phyloP scores from a whole-genome alignment of 441 rosid species.

The Francoa sonchifolia region DNA sequence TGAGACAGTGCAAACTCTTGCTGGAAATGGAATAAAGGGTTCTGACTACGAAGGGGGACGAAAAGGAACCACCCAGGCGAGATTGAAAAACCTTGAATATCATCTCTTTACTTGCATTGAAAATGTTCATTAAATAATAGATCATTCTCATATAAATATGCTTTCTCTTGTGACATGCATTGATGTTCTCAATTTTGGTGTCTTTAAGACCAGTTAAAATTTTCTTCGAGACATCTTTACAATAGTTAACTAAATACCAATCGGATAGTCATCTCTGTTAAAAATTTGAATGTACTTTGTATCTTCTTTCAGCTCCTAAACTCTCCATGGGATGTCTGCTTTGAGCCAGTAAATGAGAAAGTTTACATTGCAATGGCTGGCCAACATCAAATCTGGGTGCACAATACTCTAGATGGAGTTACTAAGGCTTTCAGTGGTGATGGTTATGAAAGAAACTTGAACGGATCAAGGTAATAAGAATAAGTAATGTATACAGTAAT shows the following conservation, averaged over 20 bases:
- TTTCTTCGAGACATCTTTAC: no score
- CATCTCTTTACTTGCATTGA: constrained; percentile 5
- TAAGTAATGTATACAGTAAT: no score
- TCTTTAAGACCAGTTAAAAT: no score
- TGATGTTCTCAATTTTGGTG: no score
- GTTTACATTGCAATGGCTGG: constrained; percentile 95
- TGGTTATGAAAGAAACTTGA: constrained; percentile 87
- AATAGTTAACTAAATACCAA: constrained; percentile 1
- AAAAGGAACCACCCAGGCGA: constrained; percentile 68
- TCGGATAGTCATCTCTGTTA: constrained; percentile 10
- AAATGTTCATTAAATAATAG: constrained; percentile 5
- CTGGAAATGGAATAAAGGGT: constrained; percentile 96
- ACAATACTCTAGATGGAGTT: constrained; percentile 49
- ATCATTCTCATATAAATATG: not conserved
- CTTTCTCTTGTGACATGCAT: constrained; percentile 1
- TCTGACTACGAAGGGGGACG: constrained; percentile 78
- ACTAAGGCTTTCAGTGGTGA: constrained; percentile 82
- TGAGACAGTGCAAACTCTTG: constrained; percentile 66
- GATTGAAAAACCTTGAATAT: constrained; percentile 10
- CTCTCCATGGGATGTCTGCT: constrained; percentile 97
- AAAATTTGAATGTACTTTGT: not conserved
- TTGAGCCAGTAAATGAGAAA: constrained; percentile 53
- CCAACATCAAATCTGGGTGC: constrained; percentile 94
- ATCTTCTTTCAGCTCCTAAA: constrained; percentile 58
- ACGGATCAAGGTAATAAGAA: constrained; percentile 76